Base-by-base conservation (phyloP, 2,329 filamentous ascomycete species). In the Ilyonectria destructans region DNA sequence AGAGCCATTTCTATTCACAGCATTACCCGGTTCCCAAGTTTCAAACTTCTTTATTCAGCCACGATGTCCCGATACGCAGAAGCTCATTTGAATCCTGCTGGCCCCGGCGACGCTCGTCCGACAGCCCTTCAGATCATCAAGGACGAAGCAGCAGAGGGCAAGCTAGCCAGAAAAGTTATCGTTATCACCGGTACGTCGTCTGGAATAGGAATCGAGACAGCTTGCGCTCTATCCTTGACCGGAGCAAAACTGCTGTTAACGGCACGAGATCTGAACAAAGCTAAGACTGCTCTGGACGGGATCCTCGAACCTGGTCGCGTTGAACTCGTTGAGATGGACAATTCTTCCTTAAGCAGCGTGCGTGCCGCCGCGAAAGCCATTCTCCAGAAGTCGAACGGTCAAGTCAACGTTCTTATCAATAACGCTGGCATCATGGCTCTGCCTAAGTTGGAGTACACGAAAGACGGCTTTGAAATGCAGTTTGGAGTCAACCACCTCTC, bases 381-480 rank as follows among this genome's bases (percentile, higher is more conserved):
- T 58, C 46, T 77, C 0, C 57, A 74, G 0, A 69, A 78, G 17
- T 77, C 76, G 7, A 37, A 37, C 35, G 60, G 71, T 7, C 72
- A 74, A 15, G 72, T 86, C 3, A 83, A 84, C 69, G 79, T 85
- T 31, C 76, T 86, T 2, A 75, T 85, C 29, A 78, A 79, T 43
- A 86, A 85, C 62, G 84, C 83, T 0, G 84, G 84, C 0, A 77
- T 83, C 46, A 82, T 85, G 77, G 80, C 74, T 0, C 52, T 72
- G 5, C 76, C 80, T 2, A 52, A 67, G 8, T 26, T 67, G 15
- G 29, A 62, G 15, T 51, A 72, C 4, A 73, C 73, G 9, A 45
- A 69, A 15, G 72, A 76, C 23, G 77, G 77, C 0, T 71, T 74
- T 13, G 77, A 78, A 33, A 57, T 60, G 0, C 77, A 78, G 0